Evolutionary conservation across 164 flowering plant genomes (phyloP).

Genomic region (Liquidambar formosana): DNA sequence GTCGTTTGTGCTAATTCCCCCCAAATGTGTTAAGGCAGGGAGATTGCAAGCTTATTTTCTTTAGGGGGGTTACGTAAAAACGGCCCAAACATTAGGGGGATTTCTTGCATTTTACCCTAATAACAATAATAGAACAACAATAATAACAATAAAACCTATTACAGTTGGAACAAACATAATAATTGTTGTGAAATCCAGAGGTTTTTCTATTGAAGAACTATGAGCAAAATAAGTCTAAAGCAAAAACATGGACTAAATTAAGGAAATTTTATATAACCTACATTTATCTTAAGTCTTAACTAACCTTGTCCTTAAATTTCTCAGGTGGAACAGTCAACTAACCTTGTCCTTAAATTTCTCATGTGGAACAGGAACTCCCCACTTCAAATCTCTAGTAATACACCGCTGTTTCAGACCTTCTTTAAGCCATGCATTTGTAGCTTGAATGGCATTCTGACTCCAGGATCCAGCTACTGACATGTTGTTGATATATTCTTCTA

Average conservation of each 20-base stretch:
- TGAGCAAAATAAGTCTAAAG: background rate
- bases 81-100: too few relatives aligned
- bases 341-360: constrained; percentile 77
- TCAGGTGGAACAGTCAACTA: constrained; percentile 97
- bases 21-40: too few relatives aligned
- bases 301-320: constrained; percentile 79
- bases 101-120: too few relatives aligned
- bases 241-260: background rate
- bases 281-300: constrained; percentile 4
- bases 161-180: background rate
- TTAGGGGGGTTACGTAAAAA: too few relatives aligned
- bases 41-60: too few relatives aligned
- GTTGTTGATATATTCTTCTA: constrained; percentile 65
- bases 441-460: constrained; percentile 95
- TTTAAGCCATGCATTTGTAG: constrained; percentile 85
- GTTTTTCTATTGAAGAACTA: background rate
- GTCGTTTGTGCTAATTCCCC: too few relatives aligned
- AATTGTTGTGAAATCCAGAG: background rate
- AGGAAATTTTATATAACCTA: background rate
- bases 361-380: constrained; percentile 99
- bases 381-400: constrained; percentile 92
- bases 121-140: too few relatives aligned
- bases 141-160: background rate
- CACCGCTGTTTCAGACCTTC: constrained; percentile 85
- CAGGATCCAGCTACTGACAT: constrained; percentile 82